Conservation (phyloP, 1,284 basidiomycete species). For the Hypsizygus ulmarius region DNA sequence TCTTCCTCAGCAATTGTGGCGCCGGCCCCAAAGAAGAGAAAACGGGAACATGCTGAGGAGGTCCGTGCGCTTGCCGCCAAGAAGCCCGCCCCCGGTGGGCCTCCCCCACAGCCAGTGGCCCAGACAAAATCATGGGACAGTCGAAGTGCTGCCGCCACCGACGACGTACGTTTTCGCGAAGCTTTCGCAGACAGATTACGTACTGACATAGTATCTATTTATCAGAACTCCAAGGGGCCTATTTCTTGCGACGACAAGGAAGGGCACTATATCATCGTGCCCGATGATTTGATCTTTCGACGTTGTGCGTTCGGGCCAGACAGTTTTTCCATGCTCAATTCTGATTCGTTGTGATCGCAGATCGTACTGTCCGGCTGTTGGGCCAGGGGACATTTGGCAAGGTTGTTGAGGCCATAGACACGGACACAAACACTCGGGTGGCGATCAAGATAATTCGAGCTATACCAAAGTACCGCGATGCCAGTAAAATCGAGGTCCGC, state of each 20-base stretch:
- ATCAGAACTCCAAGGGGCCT: slow-evolving; percentile 56
- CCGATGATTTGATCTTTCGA: slow-evolving; percentile 82
- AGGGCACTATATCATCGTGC: slow-evolving; percentile 91
- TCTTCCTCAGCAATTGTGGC: slow-evolving; percentile 59
- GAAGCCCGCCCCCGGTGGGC: slow-evolving; percentile 50
- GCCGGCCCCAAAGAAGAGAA: slow-evolving; percentile 75
- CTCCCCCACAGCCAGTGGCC: slow-evolving; percentile 44
- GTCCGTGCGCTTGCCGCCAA: slow-evolving; percentile 60
- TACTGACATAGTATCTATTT: slow-evolving; percentile 24
- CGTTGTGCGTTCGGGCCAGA: slow-evolving; percentile 59
- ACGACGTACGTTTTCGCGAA: slow-evolving; percentile 51
- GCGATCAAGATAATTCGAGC: slow-evolving; percentile 99
- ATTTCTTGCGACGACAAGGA: slow-evolving; percentile 89
- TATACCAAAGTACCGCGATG: slow-evolving; percentile 96
- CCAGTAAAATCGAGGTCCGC: slow-evolving; percentile 97
- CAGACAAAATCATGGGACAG: slow-evolving; percentile 61
- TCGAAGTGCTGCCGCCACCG: slow-evolving; percentile 55
- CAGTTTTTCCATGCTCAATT: slow-evolving; percentile 11
- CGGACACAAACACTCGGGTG: slow-evolving; percentile 74
- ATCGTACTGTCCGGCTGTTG: slow-evolving; percentile 86
- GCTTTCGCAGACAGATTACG: slow-evolving; percentile 11
- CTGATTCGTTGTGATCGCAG: slow-evolving; percentile 41
- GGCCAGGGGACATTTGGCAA: slow-evolving; percentile 99
- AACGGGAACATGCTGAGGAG: slow-evolving; percentile 68
- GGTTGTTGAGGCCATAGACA: slow-evolving; percentile 93